Base-by-base conservation (phyloP, 2,329 filamentous ascomycete genomes). In the Trichoderma sp. region DNA sequence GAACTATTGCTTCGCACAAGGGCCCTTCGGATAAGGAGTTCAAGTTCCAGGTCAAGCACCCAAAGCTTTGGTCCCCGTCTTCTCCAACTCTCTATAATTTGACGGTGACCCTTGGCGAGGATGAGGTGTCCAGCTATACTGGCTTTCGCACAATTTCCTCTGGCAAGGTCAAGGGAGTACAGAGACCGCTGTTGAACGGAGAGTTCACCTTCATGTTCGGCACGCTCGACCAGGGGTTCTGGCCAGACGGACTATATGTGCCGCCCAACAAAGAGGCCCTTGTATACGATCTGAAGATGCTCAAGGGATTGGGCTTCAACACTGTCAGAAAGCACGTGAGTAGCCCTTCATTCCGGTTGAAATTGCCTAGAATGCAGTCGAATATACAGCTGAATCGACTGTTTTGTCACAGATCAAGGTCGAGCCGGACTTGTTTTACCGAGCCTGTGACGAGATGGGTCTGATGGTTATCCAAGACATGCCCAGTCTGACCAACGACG, bases 381-480 rank as follows among this genome's bases (percentile, higher is more conserved):
- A 34, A 2, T 57, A n/a, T 7, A 43, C 28, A 39, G 17, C 58
- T 61, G 41, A 61, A 30, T 6, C 4, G 21, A 44, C n/a, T 21
- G 10, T 10, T 14, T 26, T 80, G 3, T 9, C 80, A 2, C 17
- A 78, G 84, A 88, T 90, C 77, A 90, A 90, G 75, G 80, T 90
- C 7, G 88, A 90, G 69, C 81, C 85, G 0, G 86, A 87, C 14
- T 74, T 91, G 7, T 91, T 88, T 73, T 91, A 91, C 72, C 82
- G 83, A 19, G 87, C 88, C 5, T 89, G 86, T 65, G 89, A 91
- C 57, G 80, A 86, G 66, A 74, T 91, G 1, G 89, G 89, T 1
- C 73, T 90, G 17, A 73, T 91, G 28, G 81, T 91, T 6, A 86
- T 91, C 54, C 89, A 91, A 72, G 89, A 91, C 67, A 91, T 91